Percentiles rank a stretch among this genome's conserved stretches.
phyloP scores from a whole-genome alignment of 139 green algal species.

The Chlamydomonas incerta region DNA sequence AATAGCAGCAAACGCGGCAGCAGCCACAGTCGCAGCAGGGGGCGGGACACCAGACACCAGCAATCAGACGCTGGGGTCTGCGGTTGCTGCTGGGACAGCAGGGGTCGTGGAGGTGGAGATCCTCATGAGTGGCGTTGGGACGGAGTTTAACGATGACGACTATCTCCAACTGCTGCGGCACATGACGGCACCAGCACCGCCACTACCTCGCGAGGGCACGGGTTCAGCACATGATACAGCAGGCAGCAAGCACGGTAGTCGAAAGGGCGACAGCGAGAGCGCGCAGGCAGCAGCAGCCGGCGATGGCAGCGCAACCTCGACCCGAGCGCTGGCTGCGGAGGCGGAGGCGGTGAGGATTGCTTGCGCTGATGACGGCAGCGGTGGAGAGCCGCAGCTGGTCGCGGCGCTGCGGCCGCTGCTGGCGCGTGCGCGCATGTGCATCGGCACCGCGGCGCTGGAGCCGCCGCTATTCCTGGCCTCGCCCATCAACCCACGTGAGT shows the following conservation, averaged over 20 bases:
- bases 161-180: background rate
- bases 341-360: background rate
- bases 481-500: slow-evolving; percentile 8
- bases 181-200: background rate
- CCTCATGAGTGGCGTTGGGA: background rate
- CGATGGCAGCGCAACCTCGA: too few species aligned
- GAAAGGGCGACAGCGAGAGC: background rate
- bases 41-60: background rate
- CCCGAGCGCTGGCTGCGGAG: too few species aligned
- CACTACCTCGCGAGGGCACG: too few species aligned
- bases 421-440: slow-evolving; percentile 17
- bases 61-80: too few species aligned
- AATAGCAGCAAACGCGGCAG: background rate
- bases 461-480: background rate
- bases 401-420: slow-evolving; percentile 17
- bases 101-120: background rate
- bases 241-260: background rate
- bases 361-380: background rate
- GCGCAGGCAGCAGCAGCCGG: too few species aligned
- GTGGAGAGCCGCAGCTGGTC: background rate
- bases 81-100: too few species aligned
- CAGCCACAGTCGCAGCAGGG: background rate
- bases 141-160: background rate
- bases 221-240: background rate
- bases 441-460: background rate